Evolutionary conservation across 345 rosid species (phyloP), one percentile per base, ranked within the genome.

Genomic region (Cardamine resedifolia): DNA sequence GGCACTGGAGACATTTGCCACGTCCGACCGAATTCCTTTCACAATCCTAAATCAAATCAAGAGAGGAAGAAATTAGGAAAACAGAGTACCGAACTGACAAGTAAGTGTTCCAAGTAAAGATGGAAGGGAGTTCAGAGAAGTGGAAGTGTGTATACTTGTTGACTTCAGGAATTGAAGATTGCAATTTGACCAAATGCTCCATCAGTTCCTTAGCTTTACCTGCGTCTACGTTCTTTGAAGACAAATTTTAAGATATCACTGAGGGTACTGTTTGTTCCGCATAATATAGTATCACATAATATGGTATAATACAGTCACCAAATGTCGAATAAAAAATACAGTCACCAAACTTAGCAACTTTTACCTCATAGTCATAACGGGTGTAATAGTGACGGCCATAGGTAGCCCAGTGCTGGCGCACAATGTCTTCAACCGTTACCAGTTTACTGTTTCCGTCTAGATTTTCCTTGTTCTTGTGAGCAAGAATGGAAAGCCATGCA

Each of bases 381-480:
- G 98, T 96, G 79, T 96, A 96, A 71, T 92, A 96, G 80, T 92
- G 99, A 64, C 97, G 97, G 70, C 99, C 97, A 69, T 87, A 90
- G 47, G 86, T 78, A 60, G 87, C 85, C 99, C 98, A 96, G 79
- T 92, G 99, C 58, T 83, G 78, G 73, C 83, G 88, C 64, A 96
- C 99, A 58, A 96, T 88, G 74, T 92, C 96, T 85, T 96, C 99
- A 64, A 96, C 98, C 1, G 86, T 78, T 71, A 90, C 98, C 74
- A 96, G 89, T 76, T 86, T 85, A 50, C 12, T 8, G 63, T 81
- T 76, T 30, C 98, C 97, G 34, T 61, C 34, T 4, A 86, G 80
- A 72, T 59, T 92, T 56, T 80, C 95, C 85, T 84, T 89, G 70
- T 92, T 92, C 74, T 89, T 92, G 74, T 81, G 79, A 76, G 99